Evolutionary conservation across 2,329 filamentous ascomycete species (phyloP).

Genomic region (Ascochyta fabae): DNA sequence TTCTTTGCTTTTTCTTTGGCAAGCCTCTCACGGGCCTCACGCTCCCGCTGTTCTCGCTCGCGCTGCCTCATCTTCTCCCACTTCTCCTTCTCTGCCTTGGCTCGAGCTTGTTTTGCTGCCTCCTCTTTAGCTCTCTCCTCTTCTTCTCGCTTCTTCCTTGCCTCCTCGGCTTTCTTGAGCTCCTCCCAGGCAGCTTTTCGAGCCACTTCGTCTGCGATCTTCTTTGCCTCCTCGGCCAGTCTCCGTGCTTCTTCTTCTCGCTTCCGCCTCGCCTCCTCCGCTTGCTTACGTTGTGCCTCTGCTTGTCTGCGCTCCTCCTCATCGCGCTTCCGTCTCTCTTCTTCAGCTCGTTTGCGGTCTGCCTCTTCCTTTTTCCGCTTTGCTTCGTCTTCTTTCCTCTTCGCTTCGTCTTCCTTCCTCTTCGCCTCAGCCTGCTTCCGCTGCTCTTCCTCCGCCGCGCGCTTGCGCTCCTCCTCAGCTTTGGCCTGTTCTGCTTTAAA

Average conservation of each 20-base stretch:
- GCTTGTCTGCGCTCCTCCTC: constrained; percentile 30
- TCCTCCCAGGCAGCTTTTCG: constrained; percentile 55
- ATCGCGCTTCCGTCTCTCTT: constrained; percentile 41
- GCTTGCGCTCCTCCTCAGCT: constrained; percentile 62
- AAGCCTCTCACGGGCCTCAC: constrained; percentile 55
- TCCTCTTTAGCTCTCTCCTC: constrained; percentile 57
- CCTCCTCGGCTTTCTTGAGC: constrained; percentile 46
- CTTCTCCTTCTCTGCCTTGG: constrained; percentile 58
- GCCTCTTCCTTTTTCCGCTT: constrained; percentile 39
- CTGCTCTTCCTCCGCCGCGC: constrained; percentile 59
- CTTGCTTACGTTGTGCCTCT: constrained; percentile 48
- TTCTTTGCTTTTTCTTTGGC: constrained; percentile 49
- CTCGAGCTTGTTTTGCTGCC: constrained; percentile 53
- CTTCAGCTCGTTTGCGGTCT: constrained; percentile 34
- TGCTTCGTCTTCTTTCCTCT: constrained; percentile 45
- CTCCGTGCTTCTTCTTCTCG: constrained; percentile 52
- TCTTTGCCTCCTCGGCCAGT: constrained; percentile 53
- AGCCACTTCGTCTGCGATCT: constrained; percentile 52
- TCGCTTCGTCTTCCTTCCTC: constrained; percentile 44
- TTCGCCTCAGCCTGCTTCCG: constrained; percentile 51
- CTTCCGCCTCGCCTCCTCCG: constrained; percentile 49
- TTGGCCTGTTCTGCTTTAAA: constrained; percentile 52
- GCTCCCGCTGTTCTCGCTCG: constrained; percentile 57
- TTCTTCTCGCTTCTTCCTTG: constrained; percentile 36
- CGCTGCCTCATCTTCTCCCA: constrained; percentile 58